Conservation (phyloP, 352 stramenopile genomes). For the Globisporangium cylindrosporum region DNA sequence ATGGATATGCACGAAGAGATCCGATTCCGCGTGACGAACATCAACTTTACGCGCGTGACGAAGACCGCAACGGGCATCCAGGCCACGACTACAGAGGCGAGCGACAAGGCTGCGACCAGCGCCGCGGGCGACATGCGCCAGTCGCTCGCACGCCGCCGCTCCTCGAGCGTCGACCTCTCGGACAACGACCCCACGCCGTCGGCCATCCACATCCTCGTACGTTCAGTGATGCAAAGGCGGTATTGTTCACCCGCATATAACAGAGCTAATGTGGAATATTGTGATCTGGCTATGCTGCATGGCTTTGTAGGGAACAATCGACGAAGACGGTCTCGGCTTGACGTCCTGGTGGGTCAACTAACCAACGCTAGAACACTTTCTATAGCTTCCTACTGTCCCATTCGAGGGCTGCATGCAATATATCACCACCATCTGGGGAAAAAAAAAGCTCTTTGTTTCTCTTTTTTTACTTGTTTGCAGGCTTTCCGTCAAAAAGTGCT, state of each 20-base stretch:
- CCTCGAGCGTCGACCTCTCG: constrained; percentile 82
- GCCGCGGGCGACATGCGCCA: constrained; percentile 68
- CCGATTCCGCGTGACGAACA: constrained; percentile 84
- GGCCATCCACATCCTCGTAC: constrained; percentile 80
- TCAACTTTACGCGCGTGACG: constrained; percentile 87
- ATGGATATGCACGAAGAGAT: constrained; percentile 89
- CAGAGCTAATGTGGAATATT: background rate
- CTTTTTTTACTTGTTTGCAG: background rate
- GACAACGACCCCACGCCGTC: constrained; percentile 80
- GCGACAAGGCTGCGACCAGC: constrained; percentile 42
- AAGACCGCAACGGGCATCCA: constrained; percentile 88
- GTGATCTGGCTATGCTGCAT: background rate
- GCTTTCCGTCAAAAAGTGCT: background rate
- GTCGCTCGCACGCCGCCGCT: constrained; percentile 64
- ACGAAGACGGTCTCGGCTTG: constrained; percentile 79
- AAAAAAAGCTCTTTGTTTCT: background rate
- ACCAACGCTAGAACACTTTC: constrained; percentile 11
- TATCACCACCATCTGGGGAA: background rate
- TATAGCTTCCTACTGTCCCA: constrained; percentile 8
- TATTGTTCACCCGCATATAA: background rate
- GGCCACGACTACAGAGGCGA: constrained; percentile 81
- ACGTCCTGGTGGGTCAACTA: constrained; percentile 79
- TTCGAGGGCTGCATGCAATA: background rate
- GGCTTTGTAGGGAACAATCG: constrained; percentile 70
- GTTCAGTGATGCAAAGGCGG: background rate